Conservation (phyloP, 2,329 filamentous ascomycete genomes). For the Magnaporthales sp. region DNA sequence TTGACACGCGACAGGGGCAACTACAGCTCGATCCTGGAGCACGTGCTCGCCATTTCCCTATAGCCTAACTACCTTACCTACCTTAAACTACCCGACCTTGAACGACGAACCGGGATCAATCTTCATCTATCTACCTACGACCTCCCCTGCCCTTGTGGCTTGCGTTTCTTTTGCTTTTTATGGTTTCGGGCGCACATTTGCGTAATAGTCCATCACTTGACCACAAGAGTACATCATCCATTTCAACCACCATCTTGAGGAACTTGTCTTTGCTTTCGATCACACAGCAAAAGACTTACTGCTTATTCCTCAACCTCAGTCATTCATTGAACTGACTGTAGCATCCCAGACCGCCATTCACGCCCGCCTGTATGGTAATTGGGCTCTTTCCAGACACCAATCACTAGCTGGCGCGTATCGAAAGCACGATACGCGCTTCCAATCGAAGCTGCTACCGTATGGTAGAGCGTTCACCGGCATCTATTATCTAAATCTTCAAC, state of each 20-base stretch:
- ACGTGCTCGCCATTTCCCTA: constrained; percentile 3
- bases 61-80: neutral
- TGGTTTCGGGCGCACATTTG: neutral
- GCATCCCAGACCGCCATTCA: too few species aligned
- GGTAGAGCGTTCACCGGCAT: neutral
- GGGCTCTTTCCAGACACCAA: neutral
- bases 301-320: too few species aligned
- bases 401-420: neutral
- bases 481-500: neutral
- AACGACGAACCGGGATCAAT: neutral
- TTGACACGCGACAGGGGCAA: neutral
- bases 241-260: neutral
- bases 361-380: too few species aligned
- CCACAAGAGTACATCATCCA: neutral
- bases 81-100: neutral
- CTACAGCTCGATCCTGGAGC: constrained; percentile 1
- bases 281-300: neutral
- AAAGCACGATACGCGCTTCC: neutral
- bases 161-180: neutral
- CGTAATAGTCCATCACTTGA: neutral
- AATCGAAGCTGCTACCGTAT: neutral
- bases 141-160: neutral
- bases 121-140: neutral
- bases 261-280: neutral
- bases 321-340: too few species aligned